Percentiles rank a stretch among this genome's conserved stretches.
phyloP scores from a whole-genome alignment of 2,329 filamentous ascomycete species.

The Penicillium hordei region DNA sequence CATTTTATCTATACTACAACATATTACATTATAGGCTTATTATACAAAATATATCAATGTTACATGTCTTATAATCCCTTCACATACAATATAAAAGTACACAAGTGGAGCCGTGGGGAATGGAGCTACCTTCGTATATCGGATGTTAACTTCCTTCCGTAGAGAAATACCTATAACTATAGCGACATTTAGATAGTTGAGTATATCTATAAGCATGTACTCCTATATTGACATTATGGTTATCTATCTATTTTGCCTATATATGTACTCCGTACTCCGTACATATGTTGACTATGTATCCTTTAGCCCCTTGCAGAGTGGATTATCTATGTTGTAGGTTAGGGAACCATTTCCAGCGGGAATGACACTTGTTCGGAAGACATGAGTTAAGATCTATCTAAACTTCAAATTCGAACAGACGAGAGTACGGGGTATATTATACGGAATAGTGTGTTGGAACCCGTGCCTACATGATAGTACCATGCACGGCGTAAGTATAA shows the following conservation, averaged over 20 bases:
- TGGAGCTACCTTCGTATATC: background rate
- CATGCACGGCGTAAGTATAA: too few relatives aligned
- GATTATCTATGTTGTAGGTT: too few relatives aligned
- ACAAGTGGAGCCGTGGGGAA: background rate
- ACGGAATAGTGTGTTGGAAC: background rate
- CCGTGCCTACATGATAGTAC: background rate
- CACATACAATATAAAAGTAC: background rate
- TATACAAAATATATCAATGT: background rate
- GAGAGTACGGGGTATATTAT: background rate
- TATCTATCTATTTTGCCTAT: background rate
- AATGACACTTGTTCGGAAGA: background rate
- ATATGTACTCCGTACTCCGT: background rate
- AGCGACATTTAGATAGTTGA: background rate
- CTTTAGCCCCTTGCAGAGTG: constrained; percentile 8
- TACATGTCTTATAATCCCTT: background rate
- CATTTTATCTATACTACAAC: too few relatives aligned
- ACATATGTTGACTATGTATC: background rate
- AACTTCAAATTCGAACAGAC: background rate
- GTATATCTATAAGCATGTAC: too few relatives aligned
- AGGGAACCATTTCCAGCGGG: background rate
- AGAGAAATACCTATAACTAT: too few relatives aligned
- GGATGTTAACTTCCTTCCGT: background rate
- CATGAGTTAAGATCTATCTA: background rate
- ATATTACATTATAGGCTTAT: too few relatives aligned
- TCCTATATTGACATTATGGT: too few relatives aligned